These are phyloP conservation scores for Rhodotorula toruloides DNA, from an alignment of 768 basidiomycete genomes.

Conservation along the genomic window DNA sequence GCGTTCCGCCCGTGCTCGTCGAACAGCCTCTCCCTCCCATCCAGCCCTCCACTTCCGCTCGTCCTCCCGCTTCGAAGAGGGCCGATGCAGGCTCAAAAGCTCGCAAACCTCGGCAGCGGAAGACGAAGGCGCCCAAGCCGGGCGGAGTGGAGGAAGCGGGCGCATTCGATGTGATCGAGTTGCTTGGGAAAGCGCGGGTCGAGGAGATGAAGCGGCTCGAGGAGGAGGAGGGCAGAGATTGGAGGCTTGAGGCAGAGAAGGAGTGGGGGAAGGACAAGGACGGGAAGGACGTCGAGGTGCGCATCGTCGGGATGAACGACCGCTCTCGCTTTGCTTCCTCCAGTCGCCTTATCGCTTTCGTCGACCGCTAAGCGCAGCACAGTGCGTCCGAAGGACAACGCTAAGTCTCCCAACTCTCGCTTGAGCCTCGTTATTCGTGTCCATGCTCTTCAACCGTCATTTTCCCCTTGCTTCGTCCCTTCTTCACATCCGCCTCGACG, in stretches of 20 bases:
- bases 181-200: slow-evolving; percentile 62
- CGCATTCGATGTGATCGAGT: slow-evolving; percentile 61
- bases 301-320: slow-evolving; percentile 58
- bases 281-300: slow-evolving; percentile 56
- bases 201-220: slow-evolving; percentile 47
- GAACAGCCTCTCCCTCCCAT: background rate
- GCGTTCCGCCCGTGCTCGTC: slow-evolving; percentile 11
- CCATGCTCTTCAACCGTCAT: too few relatives aligned
- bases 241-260: slow-evolving; percentile 56
- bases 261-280: slow-evolving; percentile 42
- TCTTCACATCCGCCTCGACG: too few relatives aligned
- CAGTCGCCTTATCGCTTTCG: background rate
- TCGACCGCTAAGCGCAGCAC: too few relatives aligned
- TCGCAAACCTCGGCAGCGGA: slow-evolving; percentile 5
- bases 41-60: background rate
- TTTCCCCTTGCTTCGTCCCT: too few relatives aligned
- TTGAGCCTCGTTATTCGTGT: too few relatives aligned
- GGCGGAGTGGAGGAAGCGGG: slow-evolving; percentile 45
- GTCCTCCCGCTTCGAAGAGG: background rate
- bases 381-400: too few relatives aligned
- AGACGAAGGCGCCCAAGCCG: slow-evolving; percentile 32
- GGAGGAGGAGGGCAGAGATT: slow-evolving; percentile 53
- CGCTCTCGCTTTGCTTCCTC: slow-evolving; percentile 59
- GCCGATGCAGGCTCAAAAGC: background rate
- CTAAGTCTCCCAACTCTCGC: too few relatives aligned